Evolutionary conservation across 768 basidiomycete genomes (phyloP), one percentile per base, ranked within the genome.

Genomic region (Guyanaporus albipodus): DNA sequence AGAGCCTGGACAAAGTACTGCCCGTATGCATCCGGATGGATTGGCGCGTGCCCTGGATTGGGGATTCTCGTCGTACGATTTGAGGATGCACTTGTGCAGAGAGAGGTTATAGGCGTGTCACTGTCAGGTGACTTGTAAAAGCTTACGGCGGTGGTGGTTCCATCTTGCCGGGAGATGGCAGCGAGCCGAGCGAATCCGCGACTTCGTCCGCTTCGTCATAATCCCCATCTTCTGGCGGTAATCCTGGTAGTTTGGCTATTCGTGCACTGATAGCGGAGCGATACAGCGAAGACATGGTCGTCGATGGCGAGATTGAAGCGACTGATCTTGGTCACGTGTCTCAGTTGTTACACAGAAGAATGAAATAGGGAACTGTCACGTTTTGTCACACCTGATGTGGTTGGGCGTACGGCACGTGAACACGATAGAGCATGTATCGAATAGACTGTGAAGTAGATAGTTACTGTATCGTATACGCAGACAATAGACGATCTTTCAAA

Each of bases 1-100:
- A 85, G 68, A 8, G 95, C 94, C 52, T 90, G 79, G 0, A 73
- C 67, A 61, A 96, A 97, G 72, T 78, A 95, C 1, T 72, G 72
- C 14, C 78, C 68, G 0, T 62, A 61, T 19, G 48, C 54, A 17
- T 61, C 57, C 1, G 89, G 88, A 31, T 87, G 92, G 42, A 96
- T 77, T 0, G 94, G 91, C 0, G 82, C 58, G 53, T 80, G 84
- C n/a, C 76, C 75, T 0, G 83, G 75, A 57, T 83, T 85, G 0
- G 81, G 78, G 4, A 58, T 37, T 41, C 64, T 73, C 38, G 55
- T 48, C 48, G 59, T 61, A 32, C 46, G 57, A 26, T 34, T 53
- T 48, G 39, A 53, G 58, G 38, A 55, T 68, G 71, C 71, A 4
- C 49, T 57, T 32, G 10, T 2, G 7, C 18, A 67, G 48, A 15